A percentile compares a stretch with the other conserved stretches of the same genome.
These are phyloP conservation scores for Closterium sp. DNA, from an alignment of 139 green algal genomes.

Conservation along the genomic window DNA sequence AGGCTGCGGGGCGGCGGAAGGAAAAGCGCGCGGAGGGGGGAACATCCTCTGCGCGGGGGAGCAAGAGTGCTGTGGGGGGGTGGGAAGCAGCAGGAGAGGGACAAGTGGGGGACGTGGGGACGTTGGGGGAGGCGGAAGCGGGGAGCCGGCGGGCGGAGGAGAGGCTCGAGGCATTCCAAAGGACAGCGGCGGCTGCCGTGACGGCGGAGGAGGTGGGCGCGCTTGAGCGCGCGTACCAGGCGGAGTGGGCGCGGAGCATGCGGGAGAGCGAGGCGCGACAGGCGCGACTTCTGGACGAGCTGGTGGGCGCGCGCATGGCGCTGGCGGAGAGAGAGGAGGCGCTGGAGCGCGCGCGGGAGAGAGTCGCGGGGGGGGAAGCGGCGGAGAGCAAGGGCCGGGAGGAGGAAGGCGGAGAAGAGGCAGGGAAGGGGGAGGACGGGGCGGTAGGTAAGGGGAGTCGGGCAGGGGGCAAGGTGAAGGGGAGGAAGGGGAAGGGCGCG, in stretches of 20 bases:
- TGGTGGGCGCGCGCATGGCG: neutral
- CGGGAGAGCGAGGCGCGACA: neutral
- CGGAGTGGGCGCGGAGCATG: neutral
- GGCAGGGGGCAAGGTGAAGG: neutral
- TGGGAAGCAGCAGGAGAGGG: neutral
- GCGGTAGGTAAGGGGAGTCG: neutral
- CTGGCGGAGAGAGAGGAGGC: neutral
- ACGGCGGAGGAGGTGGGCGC: neutral
- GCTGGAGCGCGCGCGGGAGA: neutral
- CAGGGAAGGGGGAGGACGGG: neutral
- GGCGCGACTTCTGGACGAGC: conserved; percentile 1
- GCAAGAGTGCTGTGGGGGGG: neutral
- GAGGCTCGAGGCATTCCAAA: neutral
- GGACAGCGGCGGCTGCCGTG: neutral
- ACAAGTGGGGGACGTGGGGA: neutral
- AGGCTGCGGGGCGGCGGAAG: neutral
- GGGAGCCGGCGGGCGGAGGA: neutral
- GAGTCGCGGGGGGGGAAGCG: neutral
- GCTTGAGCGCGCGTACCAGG: neutral
- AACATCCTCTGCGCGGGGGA: neutral
- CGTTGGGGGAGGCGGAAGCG: no score
- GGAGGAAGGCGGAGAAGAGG: neutral
- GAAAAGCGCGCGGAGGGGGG: neutral
- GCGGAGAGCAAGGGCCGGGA: neutral
- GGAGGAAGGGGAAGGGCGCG: neutral